Base-by-base conservation (phyloP, 1,284 basidiomycete species). In the Austroboletus niveus region DNA sequence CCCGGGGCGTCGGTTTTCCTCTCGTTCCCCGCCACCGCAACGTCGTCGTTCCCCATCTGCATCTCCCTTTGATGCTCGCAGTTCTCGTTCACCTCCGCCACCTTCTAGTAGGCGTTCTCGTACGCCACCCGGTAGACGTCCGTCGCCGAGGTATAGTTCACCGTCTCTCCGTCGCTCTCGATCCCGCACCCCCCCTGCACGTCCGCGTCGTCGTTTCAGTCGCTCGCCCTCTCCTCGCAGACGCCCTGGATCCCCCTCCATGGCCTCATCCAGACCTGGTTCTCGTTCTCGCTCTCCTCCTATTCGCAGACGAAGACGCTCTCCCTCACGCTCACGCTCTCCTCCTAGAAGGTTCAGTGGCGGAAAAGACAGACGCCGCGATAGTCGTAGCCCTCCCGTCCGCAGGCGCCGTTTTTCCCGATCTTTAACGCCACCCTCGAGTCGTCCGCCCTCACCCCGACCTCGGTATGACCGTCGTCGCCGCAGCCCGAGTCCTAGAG, bases 321-420 rank as follows among this genome's bases (percentile, higher is more conserved):
- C 60, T 9, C 56, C 58, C 24, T 73, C 78, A 30, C 65, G 58
- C n/a, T 70, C 72, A 17, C 72, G 65, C 20, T 73, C 73, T n/a
- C 70, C 72, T 15, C 73, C 75, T 22, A 75, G 81, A 34, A 74
- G 79, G 47, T 75, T 66, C 34, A 31, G 42, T 7, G 46, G 15
- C 72, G 79, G 42, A 4, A 58, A 56, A 71, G 76, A 63, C 57
- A 72, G 45, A 57, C 72, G 65, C 11, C 65, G 77, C 38, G 74
- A 74, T 49, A 82, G 80, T 52, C 77, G 80, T 20, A 82, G 81
- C 60, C 84, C 85, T 0, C 82, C 82, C 30, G 67, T 75, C 3
- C 75, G 82, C 8, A 72, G 80, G 38, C 76, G 82, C 45, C 75
- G 81, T 30, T 56, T 74, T 9, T 80, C 82, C 15, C 59, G 64